These are phyloP conservation scores for Cronartium ribicola DNA, from an alignment of 1,284 basidiomycete species.

Conservation along the genomic window DNA sequence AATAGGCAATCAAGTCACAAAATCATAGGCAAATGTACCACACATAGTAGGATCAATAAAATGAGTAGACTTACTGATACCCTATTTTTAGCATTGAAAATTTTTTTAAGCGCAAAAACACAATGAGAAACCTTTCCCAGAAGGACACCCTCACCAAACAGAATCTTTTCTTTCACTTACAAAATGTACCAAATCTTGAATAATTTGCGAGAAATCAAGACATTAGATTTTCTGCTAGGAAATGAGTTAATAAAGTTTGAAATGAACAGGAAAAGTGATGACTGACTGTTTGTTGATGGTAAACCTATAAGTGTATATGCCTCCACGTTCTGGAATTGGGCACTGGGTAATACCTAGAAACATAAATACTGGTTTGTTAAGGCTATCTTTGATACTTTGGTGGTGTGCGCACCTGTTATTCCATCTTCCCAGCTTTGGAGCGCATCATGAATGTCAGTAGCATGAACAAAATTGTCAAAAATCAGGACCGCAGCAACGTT, in stretches of 20 bases:
- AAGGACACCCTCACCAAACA: not conserved
- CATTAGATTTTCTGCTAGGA: not conserved
- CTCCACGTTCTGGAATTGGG: constrained; percentile 28
- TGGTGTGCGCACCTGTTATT: constrained; percentile 14
- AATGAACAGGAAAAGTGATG: not conserved
- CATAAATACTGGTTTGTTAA: not conserved
- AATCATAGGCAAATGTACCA: not conserved
- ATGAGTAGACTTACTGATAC: constrained; percentile 3
- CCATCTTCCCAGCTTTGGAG: constrained; percentile 35
- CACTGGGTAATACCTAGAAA: constrained; percentile 29
- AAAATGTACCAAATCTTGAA: not conserved
- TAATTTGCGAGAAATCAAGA: not conserved
- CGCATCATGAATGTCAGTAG: not conserved
- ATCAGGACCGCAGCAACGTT: not conserved
- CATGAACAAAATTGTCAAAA: no score
- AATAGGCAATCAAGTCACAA: not conserved
- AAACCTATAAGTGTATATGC: constrained; percentile 34
- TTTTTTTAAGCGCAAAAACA: not conserved
- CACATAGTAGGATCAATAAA: not conserved
- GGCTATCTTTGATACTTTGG: not conserved
- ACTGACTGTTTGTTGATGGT: constrained; percentile 20
- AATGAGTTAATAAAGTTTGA: not conserved
- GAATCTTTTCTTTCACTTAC: not conserved
- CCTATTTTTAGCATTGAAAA: not conserved
- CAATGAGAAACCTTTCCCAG: not conserved